These are phyloP conservation scores for Penicillium maclennaniae DNA, from an alignment of 495 filamentous ascomycete species.

Conservation along the genomic window DNA sequence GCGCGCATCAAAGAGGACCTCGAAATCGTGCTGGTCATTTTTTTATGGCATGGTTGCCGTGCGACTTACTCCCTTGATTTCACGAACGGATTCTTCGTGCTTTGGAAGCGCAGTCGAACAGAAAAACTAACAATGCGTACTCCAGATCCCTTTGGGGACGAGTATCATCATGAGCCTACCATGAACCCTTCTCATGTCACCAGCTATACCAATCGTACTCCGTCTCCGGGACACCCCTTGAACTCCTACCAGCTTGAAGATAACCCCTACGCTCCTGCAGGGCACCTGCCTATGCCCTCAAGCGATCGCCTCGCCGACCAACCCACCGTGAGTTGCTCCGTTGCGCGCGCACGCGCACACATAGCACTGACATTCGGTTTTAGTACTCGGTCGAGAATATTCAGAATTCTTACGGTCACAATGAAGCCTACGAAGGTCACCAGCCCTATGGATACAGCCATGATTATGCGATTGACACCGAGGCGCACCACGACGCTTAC, in stretches of 20 bases:
- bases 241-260: constrained; percentile 72
- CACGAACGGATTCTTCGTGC: constrained; percentile 4
- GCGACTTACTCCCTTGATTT: background rate
- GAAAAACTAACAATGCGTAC: constrained; percentile 16
- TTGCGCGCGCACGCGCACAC: background rate
- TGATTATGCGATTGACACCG: constrained; percentile 74
- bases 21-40: constrained; percentile 18
- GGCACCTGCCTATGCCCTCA: constrained; percentile 67
- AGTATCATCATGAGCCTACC: constrained; percentile 53
- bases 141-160: constrained; percentile 51
- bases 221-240: constrained; percentile 54
- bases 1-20: constrained; percentile 15
- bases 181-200: constrained; percentile 54
- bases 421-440: constrained; percentile 56
- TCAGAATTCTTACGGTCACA: constrained; percentile 64
- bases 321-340: constrained; percentile 56
- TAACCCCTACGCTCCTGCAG: constrained; percentile 50
- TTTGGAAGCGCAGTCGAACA: constrained; percentile 1
- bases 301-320: constrained; percentile 67
- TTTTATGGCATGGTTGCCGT: constrained; percentile 11
- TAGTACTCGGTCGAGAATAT: constrained; percentile 80
- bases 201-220: constrained; percentile 38
- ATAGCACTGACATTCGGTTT: constrained; percentile 6
- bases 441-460: constrained; percentile 41
- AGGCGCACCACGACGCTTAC: constrained; percentile 82